These are phyloP conservation scores for Pecoramyces ruminantium DNA, from an alignment of 192 early-diverging fungal species.

Conservation along the genomic window DNA sequence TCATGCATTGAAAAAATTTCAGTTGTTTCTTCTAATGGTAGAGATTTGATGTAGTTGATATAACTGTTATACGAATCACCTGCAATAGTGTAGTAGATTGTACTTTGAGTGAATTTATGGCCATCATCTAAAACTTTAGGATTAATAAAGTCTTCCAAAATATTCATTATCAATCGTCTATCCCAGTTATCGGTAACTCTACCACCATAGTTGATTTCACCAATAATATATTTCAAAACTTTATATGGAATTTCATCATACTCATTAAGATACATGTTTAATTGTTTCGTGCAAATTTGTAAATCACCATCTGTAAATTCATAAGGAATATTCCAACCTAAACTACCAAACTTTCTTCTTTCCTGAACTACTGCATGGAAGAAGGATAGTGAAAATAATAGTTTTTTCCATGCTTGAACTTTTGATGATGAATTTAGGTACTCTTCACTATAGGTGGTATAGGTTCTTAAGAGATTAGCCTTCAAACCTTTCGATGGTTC, in stretches of 20 bases:
- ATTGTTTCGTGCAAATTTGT: constrained; percentile 31
- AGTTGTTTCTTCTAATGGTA: constrained; percentile 37
- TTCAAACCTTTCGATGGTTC: constrained; percentile 44
- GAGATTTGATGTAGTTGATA: constrained; percentile 24
- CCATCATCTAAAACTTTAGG: constrained; percentile 28
- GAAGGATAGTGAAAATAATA: constrained; percentile 33
- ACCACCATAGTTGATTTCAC: constrained; percentile 44
- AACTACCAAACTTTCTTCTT: constrained; percentile 32
- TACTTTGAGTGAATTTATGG: constrained; percentile 23
- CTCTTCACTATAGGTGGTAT: constrained; percentile 39
- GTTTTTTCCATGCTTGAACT: constrained; percentile 25
- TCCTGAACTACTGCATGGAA: constrained; percentile 44
- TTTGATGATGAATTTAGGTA: constrained; percentile 22
- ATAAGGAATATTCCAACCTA: constrained; percentile 39
- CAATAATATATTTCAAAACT: constrained; percentile 16
- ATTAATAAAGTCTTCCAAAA: constrained; percentile 31
- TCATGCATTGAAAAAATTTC: constrained; percentile 44
- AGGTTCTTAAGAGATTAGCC: constrained; percentile 32
- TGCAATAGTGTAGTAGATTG: constrained; percentile 21
- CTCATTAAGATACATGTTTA: constrained; percentile 44
- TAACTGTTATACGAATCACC: constrained; percentile 22
- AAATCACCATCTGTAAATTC: constrained; percentile 36
- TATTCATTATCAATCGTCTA: constrained; percentile 35
- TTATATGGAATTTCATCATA: constrained; percentile 38
- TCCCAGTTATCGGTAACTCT: constrained; percentile 42